Percentiles rank a stretch among this genome's conserved stretches.
Conservation (phyloP, 2,329 filamentous ascomycete genomes). For the Trichoderma citrinoviride region DNA sequence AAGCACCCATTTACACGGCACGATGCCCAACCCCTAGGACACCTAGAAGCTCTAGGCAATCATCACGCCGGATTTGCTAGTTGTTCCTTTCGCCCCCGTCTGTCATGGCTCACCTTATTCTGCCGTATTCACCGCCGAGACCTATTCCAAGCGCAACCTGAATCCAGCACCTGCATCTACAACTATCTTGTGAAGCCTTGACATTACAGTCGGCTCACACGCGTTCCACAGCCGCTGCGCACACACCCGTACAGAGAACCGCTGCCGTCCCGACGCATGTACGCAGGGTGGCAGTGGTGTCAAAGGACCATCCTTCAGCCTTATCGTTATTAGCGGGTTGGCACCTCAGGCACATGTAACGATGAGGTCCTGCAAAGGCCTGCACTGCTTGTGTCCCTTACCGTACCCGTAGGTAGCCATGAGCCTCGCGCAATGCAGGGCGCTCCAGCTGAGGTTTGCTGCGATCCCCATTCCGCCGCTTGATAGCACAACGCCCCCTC, state of each 20-base stretch:
- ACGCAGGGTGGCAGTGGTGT: neutral
- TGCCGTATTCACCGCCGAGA: neutral
- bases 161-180: neutral
- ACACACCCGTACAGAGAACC: neutral
- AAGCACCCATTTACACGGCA: too few species aligned
- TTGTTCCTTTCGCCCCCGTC: neutral
- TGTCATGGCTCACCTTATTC: neutral
- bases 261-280: neutral
- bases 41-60: too few species aligned
- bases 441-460: neutral
- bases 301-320: neutral
- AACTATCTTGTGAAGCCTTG: neutral
- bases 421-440: neutral
- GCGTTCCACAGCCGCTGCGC: neutral
- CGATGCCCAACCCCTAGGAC: too few species aligned
- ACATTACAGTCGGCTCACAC: neutral
- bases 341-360: too few species aligned
- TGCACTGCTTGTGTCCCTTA: neutral
- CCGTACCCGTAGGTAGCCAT: too few species aligned
- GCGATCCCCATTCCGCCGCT: neutral
- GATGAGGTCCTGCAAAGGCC: neutral
- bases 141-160: neutral
- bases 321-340: constrained; percentile 8
- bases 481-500: neutral
- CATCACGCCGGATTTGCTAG: too few species aligned